Base-by-base conservation (phyloP, 305 asterid species). In the Fraxinus paxiana region DNA sequence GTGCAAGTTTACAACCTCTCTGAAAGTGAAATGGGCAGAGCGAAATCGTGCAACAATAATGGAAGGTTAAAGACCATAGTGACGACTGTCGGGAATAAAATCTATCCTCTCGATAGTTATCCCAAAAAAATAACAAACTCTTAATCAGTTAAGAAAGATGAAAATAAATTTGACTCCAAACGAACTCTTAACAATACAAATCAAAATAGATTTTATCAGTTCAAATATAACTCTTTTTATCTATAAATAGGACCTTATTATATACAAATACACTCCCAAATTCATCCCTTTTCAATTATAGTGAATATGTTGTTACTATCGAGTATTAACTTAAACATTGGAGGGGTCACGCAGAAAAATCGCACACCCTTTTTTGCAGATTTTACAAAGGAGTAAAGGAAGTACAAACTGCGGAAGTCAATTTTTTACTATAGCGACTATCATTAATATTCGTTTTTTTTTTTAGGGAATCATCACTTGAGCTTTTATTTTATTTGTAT, bases 401-500 rank as follows among this genome's bases (percentile, higher is more conserved):
- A 35, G 8, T 48, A 48, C 18, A 15, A 48, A 48, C 1, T n/a
- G 18, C 2, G 59, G 0, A 48, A 48, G 59, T 3, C 59, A 48
- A 3, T 12, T 12, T 48, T 48, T 48, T 48, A 12, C 59, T n/a
- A 2, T 46, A 46, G n/a, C 3, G 9, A 46, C 9, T 9, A 48
- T 33, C 35, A 33, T 33, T 33, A 4, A 33, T 33, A 4, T 31
- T 31, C 34, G 5, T 31, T 3, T 33, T 33, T 33, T 33, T 33
- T 33, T 33, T 5, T 33, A 0, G 5, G 5, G 15, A 87, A 46
- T 65, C 82, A 82, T 84, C 82, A 80, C 79, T 79, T 80, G 48
- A 75, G 70, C 81, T 37, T 59, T 46, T 83, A 85, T 83, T 83
- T 79, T 77, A 72, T 76, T 59, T 17, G 77, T 65, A 76, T 78